Evolutionary conservation across 257 asterid genomes (phyloP), one percentile per base, ranked within the genome.

Genomic region (Primulina eburnea): DNA sequence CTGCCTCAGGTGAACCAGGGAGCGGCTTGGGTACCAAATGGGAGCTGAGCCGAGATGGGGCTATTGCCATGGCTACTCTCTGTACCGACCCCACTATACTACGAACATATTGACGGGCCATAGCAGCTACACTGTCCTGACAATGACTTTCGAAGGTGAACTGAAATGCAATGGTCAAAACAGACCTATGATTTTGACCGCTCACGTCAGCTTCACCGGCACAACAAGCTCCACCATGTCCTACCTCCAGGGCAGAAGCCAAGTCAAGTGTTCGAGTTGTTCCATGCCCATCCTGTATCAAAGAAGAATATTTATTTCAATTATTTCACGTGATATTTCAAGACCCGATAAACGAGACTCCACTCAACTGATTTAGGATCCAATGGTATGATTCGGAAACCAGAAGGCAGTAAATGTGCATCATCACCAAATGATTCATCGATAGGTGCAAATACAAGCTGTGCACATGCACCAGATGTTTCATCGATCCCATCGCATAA

Each of bases 391-490:
- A 94, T 95, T 43, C 92, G 97, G 69, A 94, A 94, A 14, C 99
- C 99, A 43, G 97, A 91, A 10, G 97, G 90, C 38, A 91, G 87
- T 81, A 94, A 32, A 17, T 92, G 93, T 62, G 96, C 97, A 69
- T 94, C 99, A 29, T 94, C 97, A 12, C 96, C 95, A 56, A 94
- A 91, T 16, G 96, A 86, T 73, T 89, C 99, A 55, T 91, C 97
- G 14, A 94, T 91, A 1, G 99, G 95, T 40, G 97, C 95, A 80
- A 94, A 94, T 64, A 94, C 95, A 8, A 94, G 97, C 88, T 94
- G 97, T 72, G 97, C 90, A 70, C 95, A 93, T 30, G 91, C 78
- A 53, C 96, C 96, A 6, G 82, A 79, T 30, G 81, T 81, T 80
- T 94, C 99, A 64, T 94, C 96, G 8, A 88, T 82, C 62, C 96